Percentiles rank a stretch among this genome's conserved stretches.
These are phyloP conservation scores for Pholiota microspora DNA, from an alignment of 768 basidiomycete genomes.

Conservation along the genomic window DNA sequence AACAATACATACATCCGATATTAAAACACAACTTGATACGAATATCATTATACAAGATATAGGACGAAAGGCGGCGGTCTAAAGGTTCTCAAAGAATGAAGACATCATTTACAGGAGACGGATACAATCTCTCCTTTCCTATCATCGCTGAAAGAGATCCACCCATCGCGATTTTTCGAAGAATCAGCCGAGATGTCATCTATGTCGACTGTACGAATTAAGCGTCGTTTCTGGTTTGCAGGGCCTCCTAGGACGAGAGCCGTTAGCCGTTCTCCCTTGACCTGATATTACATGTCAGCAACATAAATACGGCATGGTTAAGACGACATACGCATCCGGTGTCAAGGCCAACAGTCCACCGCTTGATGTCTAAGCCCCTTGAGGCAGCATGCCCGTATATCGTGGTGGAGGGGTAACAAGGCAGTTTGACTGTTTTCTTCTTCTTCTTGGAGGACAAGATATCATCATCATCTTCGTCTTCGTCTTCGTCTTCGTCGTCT, in stretches of 20 bases:
- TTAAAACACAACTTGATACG: background rate
- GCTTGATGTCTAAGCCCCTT: constrained; percentile 76
- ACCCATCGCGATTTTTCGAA: constrained; percentile 12
- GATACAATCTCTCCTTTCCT: constrained; percentile 48
- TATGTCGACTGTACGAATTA: constrained; percentile 17
- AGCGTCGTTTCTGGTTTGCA: constrained; percentile 12
- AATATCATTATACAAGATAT: background rate
- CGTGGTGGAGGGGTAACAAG: constrained; percentile 74
- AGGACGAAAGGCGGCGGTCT: too few relatives aligned
- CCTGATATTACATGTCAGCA: constrained; percentile 24
- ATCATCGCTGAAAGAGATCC: constrained; percentile 57
- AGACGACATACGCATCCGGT: constrained; percentile 75
- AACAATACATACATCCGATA: background rate
- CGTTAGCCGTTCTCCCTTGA: constrained; percentile 61
- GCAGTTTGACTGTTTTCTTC: constrained; percentile 31
- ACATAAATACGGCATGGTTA: background rate
- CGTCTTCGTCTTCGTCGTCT: background rate
- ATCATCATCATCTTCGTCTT: constrained; percentile 1
- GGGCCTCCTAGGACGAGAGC: constrained; percentile 58
- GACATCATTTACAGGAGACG: constrained; percentile 40
- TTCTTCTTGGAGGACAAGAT: constrained; percentile 12
- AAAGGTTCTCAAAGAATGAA: background rate
- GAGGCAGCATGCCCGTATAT: constrained; percentile 86
- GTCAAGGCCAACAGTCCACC: constrained; percentile 86
- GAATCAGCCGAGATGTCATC: constrained; percentile 18